phyloP scores from a whole-genome alignment of 352 stramenopile genomes.

The Globisporangium heterothallicum region DNA sequence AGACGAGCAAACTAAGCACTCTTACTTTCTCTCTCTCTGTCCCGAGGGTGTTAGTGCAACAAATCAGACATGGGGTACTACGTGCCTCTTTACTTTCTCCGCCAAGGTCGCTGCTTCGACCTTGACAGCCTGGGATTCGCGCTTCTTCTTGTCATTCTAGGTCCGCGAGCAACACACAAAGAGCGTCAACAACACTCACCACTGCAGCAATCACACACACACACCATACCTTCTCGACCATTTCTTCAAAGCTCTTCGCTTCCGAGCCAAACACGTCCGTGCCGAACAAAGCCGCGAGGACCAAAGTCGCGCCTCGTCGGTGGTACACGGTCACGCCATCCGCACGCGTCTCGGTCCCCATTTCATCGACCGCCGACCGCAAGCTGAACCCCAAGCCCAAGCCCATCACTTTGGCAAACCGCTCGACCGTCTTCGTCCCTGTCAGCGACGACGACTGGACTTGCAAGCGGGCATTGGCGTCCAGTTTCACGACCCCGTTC shows the following conservation, averaged over 20 bases:
- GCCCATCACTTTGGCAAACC: constrained; percentile 39
- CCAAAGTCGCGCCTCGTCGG: constrained; percentile 57
- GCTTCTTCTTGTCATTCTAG: constrained; percentile 41
- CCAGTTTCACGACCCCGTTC: constrained; percentile 64
- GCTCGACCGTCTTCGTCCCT: not conserved
- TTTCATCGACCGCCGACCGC: constrained; percentile 69
- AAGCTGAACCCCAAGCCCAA: constrained; percentile 79
- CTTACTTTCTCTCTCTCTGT: not conserved
- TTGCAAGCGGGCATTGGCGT: constrained; percentile 50
- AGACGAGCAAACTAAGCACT: not conserved
- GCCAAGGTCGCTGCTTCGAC: constrained; percentile 15
- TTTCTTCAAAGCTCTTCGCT: constrained; percentile 64
- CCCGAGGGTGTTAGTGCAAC: not conserved
- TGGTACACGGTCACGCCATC: constrained; percentile 87
- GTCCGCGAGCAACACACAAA: constrained; percentile 9
- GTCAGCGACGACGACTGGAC: not conserved
- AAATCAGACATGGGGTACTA: not conserved
- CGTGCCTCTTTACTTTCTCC: constrained; percentile 1
- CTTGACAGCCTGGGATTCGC: constrained; percentile 20
- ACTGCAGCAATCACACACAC: not conserved
- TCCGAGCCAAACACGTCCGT: constrained; percentile 51
- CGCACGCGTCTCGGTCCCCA: constrained; percentile 62
- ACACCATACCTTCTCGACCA: constrained; percentile 63
- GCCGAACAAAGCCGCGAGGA: constrained; percentile 68
- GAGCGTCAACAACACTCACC: constrained; percentile 5